These are phyloP conservation scores for Phaeophleospora eucalypticola DNA, from an alignment of 2,329 filamentous ascomycete genomes.

Conservation along the genomic window DNA sequence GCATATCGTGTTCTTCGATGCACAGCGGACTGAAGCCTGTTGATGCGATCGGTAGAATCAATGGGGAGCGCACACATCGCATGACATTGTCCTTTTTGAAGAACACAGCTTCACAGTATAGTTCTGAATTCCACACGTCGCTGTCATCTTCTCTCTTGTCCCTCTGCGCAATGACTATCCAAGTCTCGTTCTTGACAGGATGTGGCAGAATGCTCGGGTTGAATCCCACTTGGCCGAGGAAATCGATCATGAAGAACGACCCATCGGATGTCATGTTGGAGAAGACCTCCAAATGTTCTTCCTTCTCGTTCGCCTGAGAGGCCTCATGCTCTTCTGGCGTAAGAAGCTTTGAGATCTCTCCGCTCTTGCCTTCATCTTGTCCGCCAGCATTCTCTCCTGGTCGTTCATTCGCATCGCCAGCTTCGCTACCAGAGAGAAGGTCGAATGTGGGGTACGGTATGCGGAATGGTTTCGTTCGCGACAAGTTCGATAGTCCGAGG, in stretches of 20 bases:
- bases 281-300: conserved; percentile 2
- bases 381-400: not conserved
- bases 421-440: not conserved
- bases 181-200: conserved; percentile 9
- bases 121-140: conserved; percentile 7
- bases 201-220: conserved; percentile 13
- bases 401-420: not conserved
- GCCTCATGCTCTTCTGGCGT: conserved; percentile 5
- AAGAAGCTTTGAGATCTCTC: not conserved
- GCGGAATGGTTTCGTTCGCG: not conserved
- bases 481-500: not conserved
- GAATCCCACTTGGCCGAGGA: conserved; percentile 3
- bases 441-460: not conserved
- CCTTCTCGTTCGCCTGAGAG: conserved; percentile 7
- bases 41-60: conserved; percentile 9
- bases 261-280: conserved; percentile 8
- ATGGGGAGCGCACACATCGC: conserved; percentile 3
- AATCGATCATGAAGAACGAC: conserved; percentile 7
- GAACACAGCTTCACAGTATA: conserved; percentile 4
- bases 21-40: conserved; percentile 36
- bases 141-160: conserved; percentile 8
- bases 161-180: conserved; percentile 11
- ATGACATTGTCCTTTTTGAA: not conserved
- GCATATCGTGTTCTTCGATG: conserved; percentile 1
- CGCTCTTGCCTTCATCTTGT: not conserved